phyloP scores from a whole-genome alignment of 768 basidiomycete species.

The Imleria badia region DNA sequence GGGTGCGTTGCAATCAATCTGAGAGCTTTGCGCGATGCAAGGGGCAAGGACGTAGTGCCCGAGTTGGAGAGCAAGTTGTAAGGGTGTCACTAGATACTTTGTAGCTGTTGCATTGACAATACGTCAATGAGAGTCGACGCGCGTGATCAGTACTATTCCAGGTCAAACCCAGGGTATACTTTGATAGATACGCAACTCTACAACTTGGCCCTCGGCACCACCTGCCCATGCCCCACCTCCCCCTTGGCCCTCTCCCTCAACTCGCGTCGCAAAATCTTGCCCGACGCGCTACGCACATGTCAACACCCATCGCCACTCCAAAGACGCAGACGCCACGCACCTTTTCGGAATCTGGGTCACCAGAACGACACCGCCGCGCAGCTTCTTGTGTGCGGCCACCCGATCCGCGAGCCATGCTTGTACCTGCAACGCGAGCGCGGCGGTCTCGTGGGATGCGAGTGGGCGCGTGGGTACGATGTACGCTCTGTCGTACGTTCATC shows the following conservation, averaged over 20 bases:
- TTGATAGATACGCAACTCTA: not conserved
- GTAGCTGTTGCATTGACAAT: too few relatives aligned
- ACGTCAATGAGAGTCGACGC: too few relatives aligned
- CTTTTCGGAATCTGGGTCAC: constrained; percentile 46
- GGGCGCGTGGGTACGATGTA: constrained; percentile 45
- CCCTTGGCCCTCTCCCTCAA: constrained; percentile 65
- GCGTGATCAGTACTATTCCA: too few relatives aligned
- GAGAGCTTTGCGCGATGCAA: too few relatives aligned
- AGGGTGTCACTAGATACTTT: too few relatives aligned
- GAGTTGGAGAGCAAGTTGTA: too few relatives aligned
- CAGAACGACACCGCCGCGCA: constrained; percentile 72
- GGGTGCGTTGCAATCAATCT: too few relatives aligned
- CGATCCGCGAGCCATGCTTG: constrained; percentile 62
- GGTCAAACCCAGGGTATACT: too few relatives aligned
- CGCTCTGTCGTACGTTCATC: constrained; percentile 40
- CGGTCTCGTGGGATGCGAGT: constrained; percentile 17
- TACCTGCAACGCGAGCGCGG: constrained; percentile 48
- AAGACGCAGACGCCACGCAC: not conserved
- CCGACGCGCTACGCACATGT: constrained; percentile 57
- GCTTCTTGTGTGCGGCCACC: constrained; percentile 72
- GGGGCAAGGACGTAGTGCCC: too few relatives aligned
- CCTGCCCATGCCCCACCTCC: constrained; percentile 40
- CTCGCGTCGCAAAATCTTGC: constrained; percentile 83
- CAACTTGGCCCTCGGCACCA: constrained; percentile 13
- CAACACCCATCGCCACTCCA: not conserved